Conservation (phyloP, 306 rosid genomes). For the Rubus idaeus region DNA sequence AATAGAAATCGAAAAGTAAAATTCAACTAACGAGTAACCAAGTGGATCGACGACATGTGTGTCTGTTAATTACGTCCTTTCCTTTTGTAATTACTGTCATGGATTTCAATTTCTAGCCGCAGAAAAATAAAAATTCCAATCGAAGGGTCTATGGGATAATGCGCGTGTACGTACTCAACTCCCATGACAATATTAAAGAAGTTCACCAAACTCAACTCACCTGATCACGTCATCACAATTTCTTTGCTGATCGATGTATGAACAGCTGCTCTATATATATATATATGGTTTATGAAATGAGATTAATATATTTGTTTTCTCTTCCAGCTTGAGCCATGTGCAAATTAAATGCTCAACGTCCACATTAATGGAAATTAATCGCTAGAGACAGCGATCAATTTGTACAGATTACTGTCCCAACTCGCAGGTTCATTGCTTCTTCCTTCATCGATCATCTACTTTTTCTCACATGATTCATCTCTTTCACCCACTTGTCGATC, state of each 20-base stretch:
- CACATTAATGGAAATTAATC: neutral
- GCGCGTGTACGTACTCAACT: too few species aligned
- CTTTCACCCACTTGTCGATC: neutral
- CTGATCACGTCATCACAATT: neutral
- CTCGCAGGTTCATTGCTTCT: neutral
- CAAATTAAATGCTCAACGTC: neutral
- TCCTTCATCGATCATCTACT: neutral
- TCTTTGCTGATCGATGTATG: neutral
- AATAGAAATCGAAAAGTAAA: neutral
- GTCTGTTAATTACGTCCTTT: neutral
- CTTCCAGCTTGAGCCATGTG: neutral
- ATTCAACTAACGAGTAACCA: neutral
- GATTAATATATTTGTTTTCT: neutral
- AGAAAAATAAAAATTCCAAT: neutral
- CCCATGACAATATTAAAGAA: neutral
- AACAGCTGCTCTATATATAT: neutral
- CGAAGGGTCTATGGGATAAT: too few species aligned
- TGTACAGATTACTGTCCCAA: neutral
- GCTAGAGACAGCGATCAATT: neutral
- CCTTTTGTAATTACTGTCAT: neutral
- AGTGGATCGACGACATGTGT: neutral
- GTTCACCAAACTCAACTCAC: neutral
- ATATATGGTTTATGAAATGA: neutral
- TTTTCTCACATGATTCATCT: slow-evolving; percentile 1
- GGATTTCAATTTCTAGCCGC: neutral